Evolutionary conservation across 2,329 filamentous ascomycete genomes (phyloP), one percentile per base, ranked within the genome.

Genomic region (Lachnellula suecica): DNA sequence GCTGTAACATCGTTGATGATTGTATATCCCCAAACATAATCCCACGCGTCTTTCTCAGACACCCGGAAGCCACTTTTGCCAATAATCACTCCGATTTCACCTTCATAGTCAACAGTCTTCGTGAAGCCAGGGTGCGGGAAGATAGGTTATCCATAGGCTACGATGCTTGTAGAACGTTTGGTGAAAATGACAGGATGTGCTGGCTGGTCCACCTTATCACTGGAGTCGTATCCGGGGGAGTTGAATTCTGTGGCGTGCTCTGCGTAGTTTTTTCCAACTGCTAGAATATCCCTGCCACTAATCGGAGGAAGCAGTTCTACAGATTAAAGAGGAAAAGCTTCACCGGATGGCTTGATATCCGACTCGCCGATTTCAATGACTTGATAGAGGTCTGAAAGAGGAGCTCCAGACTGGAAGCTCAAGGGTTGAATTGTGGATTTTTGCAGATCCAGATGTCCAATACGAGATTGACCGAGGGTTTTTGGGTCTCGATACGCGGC

Each of bases 181-280:
- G 79, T 79, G 64, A 81, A 81, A 23, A 79, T 80, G 8, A 82
- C 79, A 0, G 79, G 79, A 54, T 81, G 74, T 0, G 74, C 76
- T 0, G 78, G 78, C 38, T 70, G 67, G 49, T 79, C 78, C 0
- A 71, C 67, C 57, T 81, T 82, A 58, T 83, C 79, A 4, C 72
- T 78, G 50, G 72, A 73, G 61, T 83, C 80, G 58, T 74, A 83
- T 0, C 79, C 79, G 1, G 74, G 78, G 10, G 66, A 70, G 59
- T 82, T 79, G 67, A 83, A 83, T 54, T 83, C 79, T 48, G 74
- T 77, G 1, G 79, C 79, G 60, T 83, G 79, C 37, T 79, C 79
- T 27, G 70, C 67, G 58, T 83, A 83, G 58, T 82, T 83, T 61
- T 83, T 81, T 24, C 79, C 78, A 2, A 83, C 76, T 43, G 77